Evolutionary conservation across 208 protist genomes (phyloP).

Genomic region (Sergeia podlipaevii): DNA sequence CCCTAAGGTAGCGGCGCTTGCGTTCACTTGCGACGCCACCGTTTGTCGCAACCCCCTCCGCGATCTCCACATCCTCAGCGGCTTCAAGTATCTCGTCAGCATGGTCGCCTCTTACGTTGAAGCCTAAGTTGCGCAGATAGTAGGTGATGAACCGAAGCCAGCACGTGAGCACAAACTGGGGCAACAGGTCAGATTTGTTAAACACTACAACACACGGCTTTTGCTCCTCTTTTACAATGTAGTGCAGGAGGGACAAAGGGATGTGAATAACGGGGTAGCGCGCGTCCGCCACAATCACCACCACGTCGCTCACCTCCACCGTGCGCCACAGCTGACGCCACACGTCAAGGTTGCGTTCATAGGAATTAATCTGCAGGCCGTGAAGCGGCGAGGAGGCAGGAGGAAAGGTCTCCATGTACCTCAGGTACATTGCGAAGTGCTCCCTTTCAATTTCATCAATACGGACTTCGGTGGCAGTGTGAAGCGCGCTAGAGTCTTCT

Average conservation of each 20-base stretch:
- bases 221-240: conserved; percentile 70
- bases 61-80: conserved; percentile 5
- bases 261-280: conserved; percentile 96
- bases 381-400: conserved; percentile 1
- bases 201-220: conserved; percentile 94
- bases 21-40: no score
- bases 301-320: conserved; percentile 93
- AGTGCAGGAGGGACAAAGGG: conserved; percentile 88
- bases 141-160: conserved; percentile 71
- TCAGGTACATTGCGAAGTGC: conserved; percentile 49
- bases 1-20: no score
- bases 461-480: background rate
- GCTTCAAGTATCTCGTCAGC: background rate
- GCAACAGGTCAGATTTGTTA: conserved; percentile 95
- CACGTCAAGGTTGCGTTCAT: conserved; percentile 97
- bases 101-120: conserved; percentile 9
- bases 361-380: conserved; percentile 78
- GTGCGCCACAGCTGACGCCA: conserved; percentile 98
- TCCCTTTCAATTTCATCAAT: conserved; percentile 31
- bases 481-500: conserved; percentile 1
- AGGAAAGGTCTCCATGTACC: background rate
- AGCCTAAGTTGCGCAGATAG: conserved; percentile 50
- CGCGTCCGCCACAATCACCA: conserved; percentile 93
- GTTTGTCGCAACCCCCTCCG: background rate
- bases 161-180: conserved; percentile 33